A percentile compares a stretch with the other conserved stretches of the same genome.
Conservation (phyloP, 306 rosid genomes). For the Lathyrus oleraceus region DNA sequence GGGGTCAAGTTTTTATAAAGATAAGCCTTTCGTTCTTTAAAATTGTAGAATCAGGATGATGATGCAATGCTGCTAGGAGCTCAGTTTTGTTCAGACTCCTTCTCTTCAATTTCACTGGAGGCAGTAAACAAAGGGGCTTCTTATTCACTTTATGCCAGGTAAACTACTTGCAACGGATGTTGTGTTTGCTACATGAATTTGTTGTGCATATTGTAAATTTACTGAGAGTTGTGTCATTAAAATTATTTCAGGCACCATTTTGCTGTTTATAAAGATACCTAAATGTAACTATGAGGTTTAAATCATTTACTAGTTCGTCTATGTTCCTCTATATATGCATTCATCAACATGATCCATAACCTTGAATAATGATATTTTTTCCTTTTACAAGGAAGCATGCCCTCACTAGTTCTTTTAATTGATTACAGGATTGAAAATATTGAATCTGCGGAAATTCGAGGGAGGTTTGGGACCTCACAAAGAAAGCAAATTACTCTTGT, state of each 20-base stretch:
- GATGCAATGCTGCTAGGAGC: constrained; percentile 90
- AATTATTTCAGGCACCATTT: constrained; percentile 2
- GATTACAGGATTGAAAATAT: constrained; percentile 69
- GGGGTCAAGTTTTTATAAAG: constrained; percentile 13
- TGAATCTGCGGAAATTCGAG: constrained; percentile 61
- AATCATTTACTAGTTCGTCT: constrained; percentile 10
- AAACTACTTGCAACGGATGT: constrained; percentile 20
- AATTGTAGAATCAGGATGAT: constrained; percentile 70
- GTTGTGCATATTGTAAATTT: constrained; percentile 14
- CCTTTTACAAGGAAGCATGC: constrained; percentile 9
- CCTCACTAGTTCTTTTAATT: constrained; percentile 31
- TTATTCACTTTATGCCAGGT: constrained; percentile 83
- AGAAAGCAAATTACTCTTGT: constrained; percentile 73
- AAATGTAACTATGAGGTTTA: constrained; percentile 19
- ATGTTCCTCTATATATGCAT: not conserved
- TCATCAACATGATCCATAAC: constrained; percentile 21
- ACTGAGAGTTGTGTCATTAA: not conserved
- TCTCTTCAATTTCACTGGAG: constrained; percentile 73
- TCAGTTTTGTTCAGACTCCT: constrained; percentile 83
- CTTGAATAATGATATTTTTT: constrained; percentile 3
- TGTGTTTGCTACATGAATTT: constrained; percentile 2
- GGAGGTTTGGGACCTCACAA: constrained; percentile 50
- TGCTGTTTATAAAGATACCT: constrained; percentile 13
- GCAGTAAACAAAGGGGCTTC: constrained; percentile 52
- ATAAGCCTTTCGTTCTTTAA: constrained; percentile 15